A percentile compares a stretch with the other conserved stretches of the same genome.
Conservation (phyloP, 331 rosid genomes). For the Stylosanthes scabra region DNA sequence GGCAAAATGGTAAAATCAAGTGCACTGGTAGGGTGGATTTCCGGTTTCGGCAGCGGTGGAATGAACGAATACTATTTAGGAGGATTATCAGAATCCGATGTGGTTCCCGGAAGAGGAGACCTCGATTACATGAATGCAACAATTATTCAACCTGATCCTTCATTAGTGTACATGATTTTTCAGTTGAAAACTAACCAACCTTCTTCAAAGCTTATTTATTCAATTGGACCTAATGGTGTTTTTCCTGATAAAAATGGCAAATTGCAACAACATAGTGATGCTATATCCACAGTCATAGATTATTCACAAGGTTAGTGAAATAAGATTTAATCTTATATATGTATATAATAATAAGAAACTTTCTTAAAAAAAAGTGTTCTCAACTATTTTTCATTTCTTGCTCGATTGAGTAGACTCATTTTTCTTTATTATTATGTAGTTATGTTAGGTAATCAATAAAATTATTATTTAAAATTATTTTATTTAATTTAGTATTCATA, state of each 20-base stretch:
- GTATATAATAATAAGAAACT: too few species aligned
- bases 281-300: conserved; percentile 23
- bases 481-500: too few species aligned
- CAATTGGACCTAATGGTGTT: conserved; percentile 27
- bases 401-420: too few species aligned
- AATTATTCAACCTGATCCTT: neutral
- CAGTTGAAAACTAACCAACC: conserved; percentile 40
- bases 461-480: too few species aligned
- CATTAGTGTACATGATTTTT: neutral
- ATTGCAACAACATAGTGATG: conserved; percentile 25
- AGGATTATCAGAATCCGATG: conserved; percentile 1
- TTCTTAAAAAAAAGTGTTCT: too few species aligned
- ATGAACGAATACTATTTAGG: conserved; percentile 54
- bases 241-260: conserved; percentile 6
- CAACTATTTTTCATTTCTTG: too few species aligned
- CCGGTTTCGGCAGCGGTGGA: conserved; percentile 41
- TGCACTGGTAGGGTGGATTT: conserved; percentile 82
- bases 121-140: conserved; percentile 7
- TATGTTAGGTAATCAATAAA: too few species aligned
- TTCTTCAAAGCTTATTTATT: conserved; percentile 12
- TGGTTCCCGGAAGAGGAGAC: neutral
- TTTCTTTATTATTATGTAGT: too few species aligned
- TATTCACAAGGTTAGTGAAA: conserved; percentile 38
- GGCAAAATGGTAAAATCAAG: conserved; percentile 69
- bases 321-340: too few species aligned